Percentiles rank a stretch among this genome's conserved stretches.
phyloP scores from a whole-genome alignment of 345 rosid genomes.

The Noccaea caerulescens region DNA sequence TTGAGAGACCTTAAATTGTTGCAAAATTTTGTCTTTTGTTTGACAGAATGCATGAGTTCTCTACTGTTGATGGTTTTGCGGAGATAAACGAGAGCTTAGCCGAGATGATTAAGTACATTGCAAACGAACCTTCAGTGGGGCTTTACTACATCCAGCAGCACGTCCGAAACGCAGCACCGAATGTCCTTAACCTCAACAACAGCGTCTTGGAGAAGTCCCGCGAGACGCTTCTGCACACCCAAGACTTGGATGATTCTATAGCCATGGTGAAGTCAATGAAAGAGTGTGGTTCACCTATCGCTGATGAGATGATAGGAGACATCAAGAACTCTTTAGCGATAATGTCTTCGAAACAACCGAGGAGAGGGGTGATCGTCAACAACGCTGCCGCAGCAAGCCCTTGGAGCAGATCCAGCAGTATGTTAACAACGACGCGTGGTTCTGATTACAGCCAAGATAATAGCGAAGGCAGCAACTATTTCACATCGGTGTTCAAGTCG shows the following conservation, averaged over 20 bases:
- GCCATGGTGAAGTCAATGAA: slow-evolving; percentile 75
- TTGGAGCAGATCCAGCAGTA: slow-evolving; percentile 51
- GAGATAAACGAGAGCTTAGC: slow-evolving; percentile 86
- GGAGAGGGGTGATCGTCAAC: slow-evolving; percentile 60
- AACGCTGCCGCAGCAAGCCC: slow-evolving; percentile 37
- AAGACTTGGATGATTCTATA: slow-evolving; percentile 84
- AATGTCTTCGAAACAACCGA: slow-evolving; percentile 74
- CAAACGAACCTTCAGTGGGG: slow-evolving; percentile 93
- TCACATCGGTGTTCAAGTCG: slow-evolving; percentile 65
- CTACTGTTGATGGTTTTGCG: slow-evolving; percentile 85
- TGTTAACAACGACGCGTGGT: slow-evolving; percentile 45
- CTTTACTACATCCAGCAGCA: slow-evolving; percentile 92
- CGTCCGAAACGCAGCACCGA: slow-evolving; percentile 71
- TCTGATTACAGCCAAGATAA: slow-evolving; percentile 45
- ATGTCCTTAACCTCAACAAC: slow-evolving; percentile 61
- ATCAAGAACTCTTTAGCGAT: slow-evolving; percentile 62
- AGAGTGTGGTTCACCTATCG: slow-evolving; percentile 69
- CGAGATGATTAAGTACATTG: slow-evolving; percentile 91
- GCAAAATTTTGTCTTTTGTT: not conserved
- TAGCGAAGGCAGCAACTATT: slow-evolving; percentile 51
- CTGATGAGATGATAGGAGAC: slow-evolving; percentile 87
- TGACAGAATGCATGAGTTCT: slow-evolving; percentile 89
- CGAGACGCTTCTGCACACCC: slow-evolving; percentile 67
- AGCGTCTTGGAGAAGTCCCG: slow-evolving; percentile 59
- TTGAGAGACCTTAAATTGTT: slow-evolving; percentile 9